Evolutionary conservation across 345 rosid genomes (phyloP), one percentile per base, ranked within the genome.

Genomic region (Anastatica hierochuntica): DNA sequence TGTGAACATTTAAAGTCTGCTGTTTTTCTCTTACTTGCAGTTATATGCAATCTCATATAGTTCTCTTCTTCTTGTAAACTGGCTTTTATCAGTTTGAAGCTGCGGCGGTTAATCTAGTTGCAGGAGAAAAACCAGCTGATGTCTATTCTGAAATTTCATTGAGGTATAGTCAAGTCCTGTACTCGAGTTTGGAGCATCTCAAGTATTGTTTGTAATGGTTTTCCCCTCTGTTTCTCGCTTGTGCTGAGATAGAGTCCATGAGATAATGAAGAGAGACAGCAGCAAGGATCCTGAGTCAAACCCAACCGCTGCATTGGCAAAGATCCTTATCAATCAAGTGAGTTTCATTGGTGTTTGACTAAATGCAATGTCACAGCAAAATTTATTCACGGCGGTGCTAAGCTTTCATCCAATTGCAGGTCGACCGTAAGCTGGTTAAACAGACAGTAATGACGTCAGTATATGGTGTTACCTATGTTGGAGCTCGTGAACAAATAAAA

Each of bases 391-490:
- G 7, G 5, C 19, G 49, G 38, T 41, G 11, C 60, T 62, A 34
- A 54, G 48, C 45, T 31, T 72, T 59, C 63, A 57, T 50, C 36
- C 68, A 36, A 44, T 72, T 75, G 70, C 84, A 92, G 98, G 96
- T 92, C 30, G 96, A 92, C 70, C 67, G 96, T 49, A 92, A 88
- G 74, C 66, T 92, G 65, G 96, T 92, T 39, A 88, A 88, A 61
- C 98, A 92, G 66, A 92, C 98, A 0, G 98, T 92, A 65, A 92
- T 92, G 98, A 92, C 98, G 51, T 92, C 98, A 60, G 98, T 92
- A 31, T 92, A 92, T 83, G 98, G 97, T 60, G 98, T 92, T 49
- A 92, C 98, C 40, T 92, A 72, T 76, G 80, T 83, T 38, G 98
- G 98, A 24, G 98, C 98, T 29, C 95, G 98, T 45, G 96, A 92